Evolutionary conservation across 1,284 basidiomycete species (phyloP).

Genomic region (Fomes fomentarius): DNA sequence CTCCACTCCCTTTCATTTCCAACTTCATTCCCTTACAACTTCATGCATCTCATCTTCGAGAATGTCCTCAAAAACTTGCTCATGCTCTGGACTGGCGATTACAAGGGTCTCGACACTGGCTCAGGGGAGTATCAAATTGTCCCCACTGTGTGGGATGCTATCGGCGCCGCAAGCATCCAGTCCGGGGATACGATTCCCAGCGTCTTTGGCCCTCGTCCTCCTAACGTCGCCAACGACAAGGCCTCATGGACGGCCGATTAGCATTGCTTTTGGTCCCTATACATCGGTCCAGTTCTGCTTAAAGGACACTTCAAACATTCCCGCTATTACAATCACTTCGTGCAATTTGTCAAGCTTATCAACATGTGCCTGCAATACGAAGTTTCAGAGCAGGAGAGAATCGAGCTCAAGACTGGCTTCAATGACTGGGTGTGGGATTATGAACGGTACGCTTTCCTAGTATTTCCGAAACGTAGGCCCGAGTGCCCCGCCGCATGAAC

Average conservation of each 20-base stretch:
- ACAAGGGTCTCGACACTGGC: constrained; percentile 41
- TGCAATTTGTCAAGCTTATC: constrained; percentile 41
- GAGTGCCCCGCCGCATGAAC: no score
- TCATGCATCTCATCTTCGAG: constrained; percentile 52
- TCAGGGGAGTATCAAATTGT: constrained; percentile 34
- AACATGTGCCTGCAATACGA: constrained; percentile 44
- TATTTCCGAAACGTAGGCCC: no score
- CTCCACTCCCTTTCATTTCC: constrained; percentile 43
- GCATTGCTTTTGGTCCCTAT: constrained; percentile 42
- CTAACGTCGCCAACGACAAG: constrained; percentile 39
- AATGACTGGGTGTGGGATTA: constrained; percentile 45
- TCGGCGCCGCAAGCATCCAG: constrained; percentile 38
- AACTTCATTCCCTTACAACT: constrained; percentile 45
- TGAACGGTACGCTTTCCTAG: constrained; percentile 38
- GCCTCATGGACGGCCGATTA: constrained; percentile 32
- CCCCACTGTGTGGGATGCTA: constrained; percentile 39
- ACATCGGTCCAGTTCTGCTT: constrained; percentile 44
- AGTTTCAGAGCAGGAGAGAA: constrained; percentile 37
- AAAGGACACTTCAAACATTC: constrained; percentile 27
- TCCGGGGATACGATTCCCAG: constrained; percentile 40
- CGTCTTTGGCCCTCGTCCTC: constrained; percentile 39
- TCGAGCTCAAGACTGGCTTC: constrained; percentile 35
- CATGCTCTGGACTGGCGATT: constrained; percentile 41
- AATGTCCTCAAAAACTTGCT: constrained; percentile 45
- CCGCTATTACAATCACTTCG: constrained; percentile 45